These are phyloP conservation scores for Cichorium intybus DNA, from an alignment of 140 eudicot genomes.

Conservation along the genomic window DNA sequence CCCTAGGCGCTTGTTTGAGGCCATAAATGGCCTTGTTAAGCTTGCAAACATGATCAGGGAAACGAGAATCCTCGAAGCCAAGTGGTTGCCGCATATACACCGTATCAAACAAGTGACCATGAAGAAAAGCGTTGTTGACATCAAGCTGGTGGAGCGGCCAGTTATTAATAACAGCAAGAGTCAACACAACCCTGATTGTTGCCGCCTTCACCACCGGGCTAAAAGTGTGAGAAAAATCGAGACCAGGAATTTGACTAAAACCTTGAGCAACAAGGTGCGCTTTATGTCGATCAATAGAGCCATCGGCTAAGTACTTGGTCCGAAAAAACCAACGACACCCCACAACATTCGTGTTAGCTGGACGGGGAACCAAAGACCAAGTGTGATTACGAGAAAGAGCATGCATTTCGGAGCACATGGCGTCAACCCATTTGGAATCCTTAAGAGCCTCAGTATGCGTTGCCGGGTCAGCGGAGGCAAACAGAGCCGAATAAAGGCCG, in stretches of 20 bases:
- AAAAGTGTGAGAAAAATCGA: neutral
- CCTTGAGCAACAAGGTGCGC: neutral
- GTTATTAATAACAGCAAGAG: no score
- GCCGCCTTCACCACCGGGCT: neutral
- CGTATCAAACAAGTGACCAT: no score
- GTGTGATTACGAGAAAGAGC: neutral
- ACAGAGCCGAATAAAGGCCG: no score
- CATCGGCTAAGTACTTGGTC: neutral
- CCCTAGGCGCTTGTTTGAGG: no score
- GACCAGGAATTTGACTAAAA: neutral
- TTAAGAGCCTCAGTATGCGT: neutral
- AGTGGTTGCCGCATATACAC: no score
- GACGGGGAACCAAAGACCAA: neutral
- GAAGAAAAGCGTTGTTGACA: no score
- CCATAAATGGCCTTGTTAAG: no score
- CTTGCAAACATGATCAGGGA: neutral
- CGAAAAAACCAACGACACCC: neutral
- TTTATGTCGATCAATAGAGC: neutral
- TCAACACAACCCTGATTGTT: no score
- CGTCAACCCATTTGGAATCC: neutral
- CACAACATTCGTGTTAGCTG: neutral
- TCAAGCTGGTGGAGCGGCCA: no score
- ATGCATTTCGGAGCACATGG: no score
- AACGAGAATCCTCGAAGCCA: no score
- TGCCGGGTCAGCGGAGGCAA: no score